Evolutionary conservation across 768 basidiomycete genomes (phyloP).

Genomic region (Mycena galopus): DNA sequence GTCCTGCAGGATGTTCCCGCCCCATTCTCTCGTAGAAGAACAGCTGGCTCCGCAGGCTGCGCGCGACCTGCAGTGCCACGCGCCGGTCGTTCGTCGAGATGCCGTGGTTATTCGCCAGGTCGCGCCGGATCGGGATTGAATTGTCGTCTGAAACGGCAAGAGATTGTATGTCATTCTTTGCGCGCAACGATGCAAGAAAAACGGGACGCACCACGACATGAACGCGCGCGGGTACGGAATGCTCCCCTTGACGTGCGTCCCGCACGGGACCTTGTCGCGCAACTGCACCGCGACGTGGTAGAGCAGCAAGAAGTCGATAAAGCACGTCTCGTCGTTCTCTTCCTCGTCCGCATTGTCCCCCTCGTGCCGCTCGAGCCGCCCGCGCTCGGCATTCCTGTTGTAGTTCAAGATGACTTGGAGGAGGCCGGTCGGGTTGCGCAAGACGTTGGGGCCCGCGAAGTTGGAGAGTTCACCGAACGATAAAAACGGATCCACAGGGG

Average conservation of each 20-base stretch:
- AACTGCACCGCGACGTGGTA: conserved; percentile 91
- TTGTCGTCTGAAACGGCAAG: conserved; percentile 80
- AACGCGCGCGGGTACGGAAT: conserved; percentile 92
- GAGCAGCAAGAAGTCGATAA: conserved; percentile 89
- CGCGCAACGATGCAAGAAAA: not conserved
- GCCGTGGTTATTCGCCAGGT: conserved; percentile 81
- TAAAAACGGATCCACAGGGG: no score
- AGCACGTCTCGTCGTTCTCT: conserved; percentile 77
- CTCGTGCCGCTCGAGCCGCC: no score
- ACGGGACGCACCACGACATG: conserved; percentile 85
- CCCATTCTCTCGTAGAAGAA: conserved; percentile 98
- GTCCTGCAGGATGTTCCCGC: conserved; percentile 82
- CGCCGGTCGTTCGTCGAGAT: conserved; percentile 83
- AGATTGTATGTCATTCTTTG: no score
- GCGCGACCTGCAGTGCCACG: conserved; percentile 88
- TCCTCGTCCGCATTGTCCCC: no score
- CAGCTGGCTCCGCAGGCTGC: conserved; percentile 90
- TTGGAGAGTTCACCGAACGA: no score
- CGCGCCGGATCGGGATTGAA: conserved; percentile 88
- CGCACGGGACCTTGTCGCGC: conserved; percentile 89
- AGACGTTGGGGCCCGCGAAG: no score
- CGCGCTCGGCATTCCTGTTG: no score
- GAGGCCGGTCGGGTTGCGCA: no score
- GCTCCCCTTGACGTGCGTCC: conserved; percentile 91
- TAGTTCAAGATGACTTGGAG: no score